phyloP scores from a whole-genome alignment of 345 rosid species.

The Ceriops decandra region DNA sequence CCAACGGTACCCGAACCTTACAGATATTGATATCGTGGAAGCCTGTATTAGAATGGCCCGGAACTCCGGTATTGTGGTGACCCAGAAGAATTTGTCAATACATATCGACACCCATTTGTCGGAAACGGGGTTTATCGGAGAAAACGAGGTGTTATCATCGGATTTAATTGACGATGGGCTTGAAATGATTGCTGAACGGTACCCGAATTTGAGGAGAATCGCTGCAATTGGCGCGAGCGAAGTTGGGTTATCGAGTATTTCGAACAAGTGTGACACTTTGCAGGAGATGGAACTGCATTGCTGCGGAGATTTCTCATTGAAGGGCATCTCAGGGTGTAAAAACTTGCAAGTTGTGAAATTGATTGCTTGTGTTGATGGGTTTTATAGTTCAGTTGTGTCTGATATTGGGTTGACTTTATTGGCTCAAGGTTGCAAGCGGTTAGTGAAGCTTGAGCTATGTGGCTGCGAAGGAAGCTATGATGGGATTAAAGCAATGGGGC shows the following conservation, averaged over 20 bases:
- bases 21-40: constrained; percentile 50
- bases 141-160: constrained; percentile 30
- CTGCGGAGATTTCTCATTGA: constrained; percentile 63
- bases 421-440: constrained; percentile 86
- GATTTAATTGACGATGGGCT: constrained; percentile 54
- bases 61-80: constrained; percentile 54
- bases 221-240: constrained; percentile 66
- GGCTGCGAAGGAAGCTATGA: constrained; percentile 92
- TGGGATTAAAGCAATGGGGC: constrained; percentile 91
- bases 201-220: constrained; percentile 66
- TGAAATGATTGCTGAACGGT: constrained; percentile 46
- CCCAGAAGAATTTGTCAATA: constrained; percentile 40
- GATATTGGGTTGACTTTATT: constrained; percentile 88
- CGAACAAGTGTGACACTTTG: constrained; percentile 59
- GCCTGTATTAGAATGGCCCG: constrained; percentile 50
- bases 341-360: constrained; percentile 82
- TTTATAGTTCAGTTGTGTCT: constrained; percentile 59
- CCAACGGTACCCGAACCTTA: constrained; percentile 65
- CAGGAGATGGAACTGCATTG: constrained; percentile 80
- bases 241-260: constrained; percentile 57
- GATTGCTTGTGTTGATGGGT: constrained; percentile 59
- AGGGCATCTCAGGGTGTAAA: constrained; percentile 73
- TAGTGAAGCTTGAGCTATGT: constrained; percentile 83
- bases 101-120: constrained; percentile 41
- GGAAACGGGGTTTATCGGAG: constrained; percentile 23